These are phyloP conservation scores for Zelopaecilomyces penicillatus DNA, from an alignment of 2,329 filamentous ascomycete species.

Conservation along the genomic window DNA sequence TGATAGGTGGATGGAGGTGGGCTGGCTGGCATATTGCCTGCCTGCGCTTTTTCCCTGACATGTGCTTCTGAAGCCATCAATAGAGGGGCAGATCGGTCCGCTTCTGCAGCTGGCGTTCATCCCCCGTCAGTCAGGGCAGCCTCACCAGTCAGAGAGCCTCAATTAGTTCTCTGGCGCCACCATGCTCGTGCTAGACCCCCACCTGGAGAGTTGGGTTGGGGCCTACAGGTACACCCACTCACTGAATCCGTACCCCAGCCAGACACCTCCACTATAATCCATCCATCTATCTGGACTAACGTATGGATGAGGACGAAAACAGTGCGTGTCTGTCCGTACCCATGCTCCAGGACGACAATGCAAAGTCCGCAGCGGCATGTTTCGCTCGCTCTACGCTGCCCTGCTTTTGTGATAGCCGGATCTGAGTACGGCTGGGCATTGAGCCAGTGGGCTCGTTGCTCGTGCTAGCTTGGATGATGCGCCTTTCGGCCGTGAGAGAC, in stretches of 20 bases:
- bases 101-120: conserved; percentile 3
- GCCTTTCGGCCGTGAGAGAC: conserved; percentile 1
- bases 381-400: neutral
- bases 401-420: conserved; percentile 6
- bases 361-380: neutral
- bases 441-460: conserved; percentile 3
- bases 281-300: too few species aligned
- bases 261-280: neutral
- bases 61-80: conserved; percentile 14
- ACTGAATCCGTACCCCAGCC: neutral
- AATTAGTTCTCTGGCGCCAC: conserved; percentile 2
- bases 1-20: neutral
- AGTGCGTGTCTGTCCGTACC: too few species aligned
- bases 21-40: neutral
- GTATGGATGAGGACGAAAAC: too few species aligned
- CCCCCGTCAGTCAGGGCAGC: conserved; percentile 1
- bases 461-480: neutral
- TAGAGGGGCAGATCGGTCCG: conserved; percentile 16
- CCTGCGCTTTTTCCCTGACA: conserved; percentile 18
- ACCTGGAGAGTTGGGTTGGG: neutral
- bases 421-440: conserved; percentile 8
- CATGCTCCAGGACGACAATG: too few species aligned
- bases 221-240: neutral
- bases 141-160: conserved; percentile 6
- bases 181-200: neutral